Conservation (phyloP, 2,329 filamentous ascomycete genomes). For the Orbilia blumenaviensis region DNA sequence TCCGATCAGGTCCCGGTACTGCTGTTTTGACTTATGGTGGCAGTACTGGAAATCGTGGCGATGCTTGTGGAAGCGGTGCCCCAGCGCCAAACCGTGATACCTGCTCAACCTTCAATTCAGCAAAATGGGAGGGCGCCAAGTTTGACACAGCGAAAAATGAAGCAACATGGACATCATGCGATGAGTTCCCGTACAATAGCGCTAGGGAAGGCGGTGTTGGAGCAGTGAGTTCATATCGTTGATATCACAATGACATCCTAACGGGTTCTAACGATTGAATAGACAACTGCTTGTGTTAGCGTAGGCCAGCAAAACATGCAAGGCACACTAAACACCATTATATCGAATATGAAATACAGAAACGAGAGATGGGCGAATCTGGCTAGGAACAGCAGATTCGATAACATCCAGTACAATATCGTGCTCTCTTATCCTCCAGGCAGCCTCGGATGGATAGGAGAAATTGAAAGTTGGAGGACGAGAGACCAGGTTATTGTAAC, state of each 20-base stretch:
- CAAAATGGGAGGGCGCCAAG: slow-evolving; percentile 1
- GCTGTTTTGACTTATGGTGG: slow-evolving; percentile 5
- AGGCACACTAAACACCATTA: not conserved
- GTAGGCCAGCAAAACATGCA: slow-evolving; percentile 20
- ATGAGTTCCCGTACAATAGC: slow-evolving; percentile 24
- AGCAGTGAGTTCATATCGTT: not conserved
- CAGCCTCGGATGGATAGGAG: slow-evolving; percentile 5
- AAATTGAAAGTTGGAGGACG: slow-evolving; percentile 20
- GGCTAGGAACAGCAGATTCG: not conserved
- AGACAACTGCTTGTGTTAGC: slow-evolving; percentile 26
- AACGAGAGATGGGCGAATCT: slow-evolving; percentile 2
- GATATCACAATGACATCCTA: not conserved
- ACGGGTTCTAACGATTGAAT: not conserved
- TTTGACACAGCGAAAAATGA: slow-evolving; percentile 13
- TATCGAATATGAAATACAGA: slow-evolving; percentile 22
- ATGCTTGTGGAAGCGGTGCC: not conserved
- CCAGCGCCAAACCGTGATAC: not conserved
- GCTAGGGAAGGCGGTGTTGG: slow-evolving; percentile 12
- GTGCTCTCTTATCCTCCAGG: slow-evolving; percentile 19
- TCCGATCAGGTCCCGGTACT: not conserved
- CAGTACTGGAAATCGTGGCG: not conserved
- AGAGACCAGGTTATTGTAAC: not conserved
- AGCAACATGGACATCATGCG: slow-evolving; percentile 27
- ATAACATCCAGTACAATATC: slow-evolving; percentile 11
- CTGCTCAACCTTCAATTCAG: slow-evolving; percentile 1